Evolutionary conservation across 2,329 filamentous ascomycete genomes (phyloP).

Genomic region (Neospermospora avenae): DNA sequence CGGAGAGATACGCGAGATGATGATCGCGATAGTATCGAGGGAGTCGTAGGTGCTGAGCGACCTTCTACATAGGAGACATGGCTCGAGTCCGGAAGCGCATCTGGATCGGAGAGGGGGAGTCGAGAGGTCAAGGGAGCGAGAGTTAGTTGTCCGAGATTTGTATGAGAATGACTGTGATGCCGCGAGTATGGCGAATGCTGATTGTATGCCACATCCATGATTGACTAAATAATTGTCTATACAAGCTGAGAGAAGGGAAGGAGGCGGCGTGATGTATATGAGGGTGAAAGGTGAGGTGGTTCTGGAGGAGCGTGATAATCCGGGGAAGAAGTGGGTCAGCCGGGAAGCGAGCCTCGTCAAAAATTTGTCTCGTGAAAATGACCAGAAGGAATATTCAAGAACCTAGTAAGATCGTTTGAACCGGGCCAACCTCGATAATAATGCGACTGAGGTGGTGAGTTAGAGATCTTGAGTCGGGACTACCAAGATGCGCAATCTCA

Average conservation of each 20-base stretch:
- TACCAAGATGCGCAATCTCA: conserved; percentile 77
- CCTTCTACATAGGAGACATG: conserved; percentile 56
- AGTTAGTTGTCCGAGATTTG: conserved; percentile 56
- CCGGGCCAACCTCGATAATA: conserved; percentile 7
- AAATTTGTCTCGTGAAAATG: conserved; percentile 26
- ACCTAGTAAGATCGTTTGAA: conserved; percentile 10
- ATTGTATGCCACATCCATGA: conserved; percentile 60
- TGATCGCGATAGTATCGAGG: conserved; percentile 58
- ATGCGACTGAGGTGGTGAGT: conserved; percentile 7
- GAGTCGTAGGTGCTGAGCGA: conserved; percentile 62
- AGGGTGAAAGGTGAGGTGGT: conserved; percentile 3
- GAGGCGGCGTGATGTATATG: not conserved
- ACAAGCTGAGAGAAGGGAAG: not conserved
- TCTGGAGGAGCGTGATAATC: conserved; percentile 14
- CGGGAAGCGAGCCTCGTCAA: conserved; percentile 11
- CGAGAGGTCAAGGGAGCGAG: conserved; percentile 63
- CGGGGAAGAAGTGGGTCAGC: conserved; percentile 21
- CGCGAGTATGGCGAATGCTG: conserved; percentile 55
- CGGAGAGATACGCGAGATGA: conserved; percentile 48
- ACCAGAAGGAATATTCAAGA: not conserved
- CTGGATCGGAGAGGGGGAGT: conserved; percentile 54
- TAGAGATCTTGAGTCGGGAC: not conserved
- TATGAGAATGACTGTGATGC: conserved; percentile 56
- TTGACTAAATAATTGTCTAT: conserved; percentile 2
- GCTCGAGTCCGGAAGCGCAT: conserved; percentile 39